These are phyloP conservation scores for Suhomyces bolitotheri DNA, from an alignment of 1,139 yeast genomes.

Conservation along the genomic window DNA sequence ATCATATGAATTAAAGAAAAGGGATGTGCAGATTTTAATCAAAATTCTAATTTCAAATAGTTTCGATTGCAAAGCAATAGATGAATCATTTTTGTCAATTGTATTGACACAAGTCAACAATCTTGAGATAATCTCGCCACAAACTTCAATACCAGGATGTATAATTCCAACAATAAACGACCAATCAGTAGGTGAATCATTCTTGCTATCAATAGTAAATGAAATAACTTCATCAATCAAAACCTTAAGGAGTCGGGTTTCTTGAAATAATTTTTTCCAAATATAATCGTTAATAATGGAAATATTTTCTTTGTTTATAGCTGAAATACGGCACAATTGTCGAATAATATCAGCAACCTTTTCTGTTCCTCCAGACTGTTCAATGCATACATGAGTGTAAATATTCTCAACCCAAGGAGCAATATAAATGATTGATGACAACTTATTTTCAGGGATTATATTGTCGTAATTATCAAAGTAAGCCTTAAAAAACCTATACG, in stretches of 20 bases:
- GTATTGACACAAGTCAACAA: constrained; percentile 53
- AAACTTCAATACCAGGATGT: constrained; percentile 72
- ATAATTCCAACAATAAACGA: constrained; percentile 60
- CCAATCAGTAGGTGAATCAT: constrained; percentile 67
- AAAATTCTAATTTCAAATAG: constrained; percentile 76
- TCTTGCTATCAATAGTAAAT: constrained; percentile 73
- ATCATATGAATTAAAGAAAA: constrained; percentile 71
- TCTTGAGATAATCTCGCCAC: constrained; percentile 63
- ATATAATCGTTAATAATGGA: constrained; percentile 49
- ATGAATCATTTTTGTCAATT: constrained; percentile 47
- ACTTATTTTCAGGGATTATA: constrained; percentile 33
- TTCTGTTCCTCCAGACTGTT: constrained; percentile 59
- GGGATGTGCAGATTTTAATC: constrained; percentile 62
- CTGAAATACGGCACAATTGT: constrained; percentile 61
- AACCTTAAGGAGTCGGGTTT: constrained; percentile 56
- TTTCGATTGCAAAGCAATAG: constrained; percentile 59
- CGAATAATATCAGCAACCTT: constrained; percentile 63
- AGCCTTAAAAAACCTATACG: constrained; percentile 62
- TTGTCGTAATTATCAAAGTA: constrained; percentile 59
- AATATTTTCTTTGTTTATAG: constrained; percentile 44
- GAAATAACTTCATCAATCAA: constrained; percentile 73
- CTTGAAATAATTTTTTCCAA: constrained; percentile 71
- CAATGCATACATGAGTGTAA: constrained; percentile 55
- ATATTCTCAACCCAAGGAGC: constrained; percentile 82
- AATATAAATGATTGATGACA: constrained; percentile 53